These are phyloP conservation scores for Musa acuminata DNA, from an alignment of 176 grass and related monocot species.

Conservation along the genomic window DNA sequence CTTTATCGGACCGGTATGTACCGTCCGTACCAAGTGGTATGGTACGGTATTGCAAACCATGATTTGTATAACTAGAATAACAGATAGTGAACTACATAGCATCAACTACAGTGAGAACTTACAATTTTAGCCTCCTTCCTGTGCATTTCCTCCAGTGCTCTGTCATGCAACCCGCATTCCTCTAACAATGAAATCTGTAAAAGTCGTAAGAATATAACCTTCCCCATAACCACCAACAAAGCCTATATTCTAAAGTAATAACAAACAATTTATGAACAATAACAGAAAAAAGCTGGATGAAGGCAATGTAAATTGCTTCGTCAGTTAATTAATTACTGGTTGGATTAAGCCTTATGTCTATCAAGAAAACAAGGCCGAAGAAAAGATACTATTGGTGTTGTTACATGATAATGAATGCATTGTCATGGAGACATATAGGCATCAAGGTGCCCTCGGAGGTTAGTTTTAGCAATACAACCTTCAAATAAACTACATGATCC, in stretches of 20 bases:
- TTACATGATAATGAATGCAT: not conserved
- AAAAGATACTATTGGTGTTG: no score
- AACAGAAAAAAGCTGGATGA: no score
- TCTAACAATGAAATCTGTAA: conserved; percentile 79
- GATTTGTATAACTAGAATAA: not conserved
- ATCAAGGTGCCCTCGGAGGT: not conserved
- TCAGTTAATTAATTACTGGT: not conserved
- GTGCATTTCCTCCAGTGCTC: conserved; percentile 77
- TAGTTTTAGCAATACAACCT: not conserved
- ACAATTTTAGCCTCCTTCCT: conserved; percentile 91
- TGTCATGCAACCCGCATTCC: conserved; percentile 77
- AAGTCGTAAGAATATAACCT: not conserved
- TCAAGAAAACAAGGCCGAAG: not conserved
- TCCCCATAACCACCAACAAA: not conserved
- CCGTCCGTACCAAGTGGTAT: no score
- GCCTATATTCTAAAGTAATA: no score
- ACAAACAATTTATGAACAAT: no score
- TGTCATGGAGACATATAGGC: not conserved
- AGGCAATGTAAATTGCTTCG: no score
- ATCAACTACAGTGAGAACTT: conserved; percentile 19
- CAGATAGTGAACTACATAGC: not conserved
- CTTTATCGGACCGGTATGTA: no score
- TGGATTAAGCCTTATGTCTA: not conserved
- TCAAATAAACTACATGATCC: not conserved
- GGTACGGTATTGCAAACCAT: no score